These are phyloP conservation scores for Yamadazyma mexicana DNA, from an alignment of 1,139 yeast genomes.

Conservation along the genomic window DNA sequence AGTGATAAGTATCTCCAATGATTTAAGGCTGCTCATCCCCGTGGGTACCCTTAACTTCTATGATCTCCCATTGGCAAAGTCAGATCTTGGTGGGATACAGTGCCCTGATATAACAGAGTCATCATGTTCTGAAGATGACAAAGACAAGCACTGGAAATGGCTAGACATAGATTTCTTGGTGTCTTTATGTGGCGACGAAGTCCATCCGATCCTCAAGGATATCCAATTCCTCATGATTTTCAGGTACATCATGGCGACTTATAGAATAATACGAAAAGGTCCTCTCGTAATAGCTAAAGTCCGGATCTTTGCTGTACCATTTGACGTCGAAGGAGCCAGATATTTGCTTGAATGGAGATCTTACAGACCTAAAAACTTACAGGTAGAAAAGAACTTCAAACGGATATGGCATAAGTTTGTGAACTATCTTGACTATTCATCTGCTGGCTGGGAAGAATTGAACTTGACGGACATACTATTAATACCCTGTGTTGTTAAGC, in stretches of 20 bases:
- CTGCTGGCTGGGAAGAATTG: conserved; percentile 12
- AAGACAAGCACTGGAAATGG: conserved; percentile 49
- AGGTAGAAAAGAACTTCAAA: conserved; percentile 28
- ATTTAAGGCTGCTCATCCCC: conserved; percentile 37
- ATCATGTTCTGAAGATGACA: neutral
- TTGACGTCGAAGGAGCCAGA: conserved; percentile 41
- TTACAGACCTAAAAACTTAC: conserved; percentile 15
- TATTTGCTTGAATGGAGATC: conserved; percentile 33
- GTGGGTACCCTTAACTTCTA: conserved; percentile 49
- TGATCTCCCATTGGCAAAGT: conserved; percentile 33
- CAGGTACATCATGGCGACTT: conserved; percentile 47
- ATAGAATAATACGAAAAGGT: conserved; percentile 20
- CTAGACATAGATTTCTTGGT: conserved; percentile 36
- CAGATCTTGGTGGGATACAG: conserved; percentile 27
- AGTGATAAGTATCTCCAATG: conserved; percentile 36
- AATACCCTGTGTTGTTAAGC: conserved; percentile 8
- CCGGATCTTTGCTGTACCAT: conserved; percentile 51
- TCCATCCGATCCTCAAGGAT: conserved; percentile 28
- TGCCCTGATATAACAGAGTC: neutral
- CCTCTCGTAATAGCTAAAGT: conserved; percentile 26
- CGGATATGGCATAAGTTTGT: conserved; percentile 29
- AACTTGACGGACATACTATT: conserved; percentile 9
- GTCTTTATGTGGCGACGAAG: conserved; percentile 11
- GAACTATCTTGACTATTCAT: conserved; percentile 33
- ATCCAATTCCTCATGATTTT: conserved; percentile 40